A percentile compares a stretch with the other conserved stretches of the same genome.
Evolutionary conservation across 2,329 filamentous ascomycete species (phyloP).

Genomic region (Colletotrichum sp.): DNA sequence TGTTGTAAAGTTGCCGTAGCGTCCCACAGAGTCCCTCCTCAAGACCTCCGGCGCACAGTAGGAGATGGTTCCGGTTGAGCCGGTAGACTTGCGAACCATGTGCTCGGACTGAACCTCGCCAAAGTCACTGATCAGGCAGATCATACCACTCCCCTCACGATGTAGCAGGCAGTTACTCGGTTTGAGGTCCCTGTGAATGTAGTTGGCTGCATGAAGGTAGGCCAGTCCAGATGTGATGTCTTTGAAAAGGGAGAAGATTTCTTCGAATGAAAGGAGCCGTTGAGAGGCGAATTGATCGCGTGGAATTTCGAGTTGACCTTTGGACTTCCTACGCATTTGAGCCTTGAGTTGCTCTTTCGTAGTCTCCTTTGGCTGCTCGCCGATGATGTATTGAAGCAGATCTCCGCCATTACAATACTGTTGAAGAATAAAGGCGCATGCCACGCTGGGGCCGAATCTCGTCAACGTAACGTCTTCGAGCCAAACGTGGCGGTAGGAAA

Average conservation of each 20-base stretch:
- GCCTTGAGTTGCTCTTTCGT: conserved; percentile 90
- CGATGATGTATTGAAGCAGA: conserved; percentile 85
- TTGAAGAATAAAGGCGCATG: conserved; percentile 95
- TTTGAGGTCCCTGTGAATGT: conserved; percentile 95
- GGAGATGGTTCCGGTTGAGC: conserved; percentile 93
- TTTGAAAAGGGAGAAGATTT: conserved; percentile 96
- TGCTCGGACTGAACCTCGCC: conserved; percentile 93
- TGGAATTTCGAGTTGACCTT: conserved; percentile 72
- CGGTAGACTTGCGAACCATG: conserved; percentile 83
- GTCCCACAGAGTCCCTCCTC: conserved; percentile 69
- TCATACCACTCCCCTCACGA: conserved; percentile 71
- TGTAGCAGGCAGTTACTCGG: conserved; percentile 95
- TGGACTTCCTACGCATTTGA: conserved; percentile 81
- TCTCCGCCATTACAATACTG: conserved; percentile 97
- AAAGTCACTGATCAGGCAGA: conserved; percentile 95
- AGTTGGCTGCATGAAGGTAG: conserved; percentile 88
- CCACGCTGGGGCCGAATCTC: conserved; percentile 87
- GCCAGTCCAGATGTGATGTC: conserved; percentile 93
- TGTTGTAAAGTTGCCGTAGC: conserved; percentile 90
- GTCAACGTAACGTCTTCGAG: conserved; percentile 86
- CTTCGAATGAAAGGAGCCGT: conserved; percentile 72
- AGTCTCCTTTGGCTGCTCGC: conserved; percentile 63
- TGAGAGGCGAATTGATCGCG: conserved; percentile 47
- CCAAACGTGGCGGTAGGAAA: conserved; percentile 98
- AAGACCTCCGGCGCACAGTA: conserved; percentile 97